These are phyloP conservation scores for Hypoxylon sp. DNA, from an alignment of 2,329 filamentous ascomycete species.

Conservation along the genomic window DNA sequence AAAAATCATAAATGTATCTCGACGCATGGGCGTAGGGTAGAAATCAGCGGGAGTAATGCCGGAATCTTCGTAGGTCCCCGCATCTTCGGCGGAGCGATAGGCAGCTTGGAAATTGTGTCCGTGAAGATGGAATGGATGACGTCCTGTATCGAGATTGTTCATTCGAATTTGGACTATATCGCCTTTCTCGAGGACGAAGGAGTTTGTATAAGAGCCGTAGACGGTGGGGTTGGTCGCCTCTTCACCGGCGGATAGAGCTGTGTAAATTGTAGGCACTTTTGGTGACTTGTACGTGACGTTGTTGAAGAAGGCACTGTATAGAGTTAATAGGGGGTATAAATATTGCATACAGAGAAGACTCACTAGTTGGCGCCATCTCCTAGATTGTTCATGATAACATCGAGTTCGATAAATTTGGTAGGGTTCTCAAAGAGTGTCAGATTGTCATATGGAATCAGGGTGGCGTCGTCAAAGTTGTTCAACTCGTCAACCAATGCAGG, in stretches of 20 bases:
- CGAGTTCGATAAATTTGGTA: conserved; percentile 72
- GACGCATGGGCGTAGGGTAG: conserved; percentile 70
- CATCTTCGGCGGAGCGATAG: conserved; percentile 69
- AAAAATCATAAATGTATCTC: conserved; percentile 76
- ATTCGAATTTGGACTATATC: conserved; percentile 80
- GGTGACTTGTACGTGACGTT: conserved; percentile 80
- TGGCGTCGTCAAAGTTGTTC: conserved; percentile 79
- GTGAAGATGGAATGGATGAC: conserved; percentile 84
- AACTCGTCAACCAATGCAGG: conserved; percentile 72
- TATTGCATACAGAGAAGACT: conserved; percentile 65
- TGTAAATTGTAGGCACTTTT: conserved; percentile 85
- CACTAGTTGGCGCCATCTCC: conserved; percentile 76
- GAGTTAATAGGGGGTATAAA: conserved; percentile 49
- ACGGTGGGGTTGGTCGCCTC: conserved; percentile 69
- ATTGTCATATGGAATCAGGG: conserved; percentile 76
- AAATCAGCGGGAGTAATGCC: conserved; percentile 62
- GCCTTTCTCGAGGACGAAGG: conserved; percentile 75
- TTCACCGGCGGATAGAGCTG: conserved; percentile 74
- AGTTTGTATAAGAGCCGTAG: conserved; percentile 75
- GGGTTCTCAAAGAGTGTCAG: conserved; percentile 71
- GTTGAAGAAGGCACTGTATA: conserved; percentile 74
- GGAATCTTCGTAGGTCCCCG: conserved; percentile 66
- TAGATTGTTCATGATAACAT: conserved; percentile 76
- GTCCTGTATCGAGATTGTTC: conserved; percentile 80
- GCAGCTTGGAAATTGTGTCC: conserved; percentile 80